Conservation (phyloP, 176 grass and related monocot genomes). For the Avena insularis region DNA sequence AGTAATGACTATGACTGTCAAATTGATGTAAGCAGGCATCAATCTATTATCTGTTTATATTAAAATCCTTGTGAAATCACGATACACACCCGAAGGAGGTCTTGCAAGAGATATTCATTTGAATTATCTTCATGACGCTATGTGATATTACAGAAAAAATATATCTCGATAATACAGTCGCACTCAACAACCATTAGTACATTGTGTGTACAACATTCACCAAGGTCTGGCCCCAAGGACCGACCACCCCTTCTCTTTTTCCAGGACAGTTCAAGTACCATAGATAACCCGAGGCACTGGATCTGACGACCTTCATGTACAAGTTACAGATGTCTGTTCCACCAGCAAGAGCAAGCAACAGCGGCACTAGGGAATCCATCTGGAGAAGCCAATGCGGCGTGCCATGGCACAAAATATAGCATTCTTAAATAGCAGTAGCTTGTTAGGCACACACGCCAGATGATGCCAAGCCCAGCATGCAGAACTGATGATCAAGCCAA, state of each 20-base stretch:
- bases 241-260: neutral
- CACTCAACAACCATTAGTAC: conserved; percentile 5
- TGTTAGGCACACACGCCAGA: neutral
- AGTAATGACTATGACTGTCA: neutral
- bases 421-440: conserved; percentile 2
- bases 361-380: conserved; percentile 11
- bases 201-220: conserved; percentile 32
- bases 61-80: neutral
- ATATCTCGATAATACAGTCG: neutral
- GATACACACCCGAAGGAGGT: neutral
- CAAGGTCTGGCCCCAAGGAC: neutral
- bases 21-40: neutral
- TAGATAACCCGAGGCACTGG: neutral
- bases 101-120: conserved; percentile 12
- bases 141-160: conserved; percentile 22
- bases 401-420: conserved; percentile 24
- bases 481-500: conserved; percentile 55
- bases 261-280: neutral
- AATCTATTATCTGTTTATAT: neutral
- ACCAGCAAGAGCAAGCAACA: conserved; percentile 7
- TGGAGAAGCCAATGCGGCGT: conserved; percentile 10
- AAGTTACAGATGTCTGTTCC: neutral
- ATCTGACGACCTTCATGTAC: conserved; percentile 33
- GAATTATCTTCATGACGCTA: neutral
- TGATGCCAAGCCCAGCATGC: neutral